phyloP scores from a whole-genome alignment of 371 early-diverging fungal species.

The Synchytrium microbalum region DNA sequence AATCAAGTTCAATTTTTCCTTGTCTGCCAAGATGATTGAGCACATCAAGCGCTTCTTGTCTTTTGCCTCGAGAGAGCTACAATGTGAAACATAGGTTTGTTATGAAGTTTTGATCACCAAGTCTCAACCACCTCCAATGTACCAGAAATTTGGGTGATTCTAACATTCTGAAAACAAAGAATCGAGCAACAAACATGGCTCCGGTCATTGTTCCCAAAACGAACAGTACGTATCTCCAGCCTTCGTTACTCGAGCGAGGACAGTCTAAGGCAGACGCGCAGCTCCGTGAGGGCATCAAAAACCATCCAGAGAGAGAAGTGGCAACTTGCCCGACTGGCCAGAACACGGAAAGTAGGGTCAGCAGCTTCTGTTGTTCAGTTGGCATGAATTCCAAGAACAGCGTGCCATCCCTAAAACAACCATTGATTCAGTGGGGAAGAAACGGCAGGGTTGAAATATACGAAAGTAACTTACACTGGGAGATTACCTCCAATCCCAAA shows the following conservation, averaged over 20 bases:
- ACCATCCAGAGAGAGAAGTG: conserved; percentile 55
- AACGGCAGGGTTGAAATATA: neutral
- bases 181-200: conserved; percentile 59
- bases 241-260: conserved; percentile 49
- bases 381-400: conserved; percentile 79
- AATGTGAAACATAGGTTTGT: neutral
- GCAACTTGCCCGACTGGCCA: conserved; percentile 79
- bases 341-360: conserved; percentile 77
- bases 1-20: neutral
- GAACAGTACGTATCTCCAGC: conserved; percentile 67
- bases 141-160: conserved; percentile 78
- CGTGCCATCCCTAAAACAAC: conserved; percentile 28
- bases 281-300: conserved; percentile 45
- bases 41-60: neutral
- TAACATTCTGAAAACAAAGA: conserved; percentile 56
- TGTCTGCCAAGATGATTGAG: neutral
- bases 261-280: conserved; percentile 20
- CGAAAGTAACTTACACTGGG: conserved; percentile 49
- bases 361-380: conserved; percentile 60
- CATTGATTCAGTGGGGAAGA: neutral
- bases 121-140: conserved; percentile 42
- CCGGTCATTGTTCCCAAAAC: conserved; percentile 49
- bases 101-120: neutral
- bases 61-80: neutral
- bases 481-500: conserved; percentile 85